Evolutionary conservation across 805 yeast species (phyloP), one percentile per base, ranked within the genome.

Genomic region (Candida parachauliodes): DNA sequence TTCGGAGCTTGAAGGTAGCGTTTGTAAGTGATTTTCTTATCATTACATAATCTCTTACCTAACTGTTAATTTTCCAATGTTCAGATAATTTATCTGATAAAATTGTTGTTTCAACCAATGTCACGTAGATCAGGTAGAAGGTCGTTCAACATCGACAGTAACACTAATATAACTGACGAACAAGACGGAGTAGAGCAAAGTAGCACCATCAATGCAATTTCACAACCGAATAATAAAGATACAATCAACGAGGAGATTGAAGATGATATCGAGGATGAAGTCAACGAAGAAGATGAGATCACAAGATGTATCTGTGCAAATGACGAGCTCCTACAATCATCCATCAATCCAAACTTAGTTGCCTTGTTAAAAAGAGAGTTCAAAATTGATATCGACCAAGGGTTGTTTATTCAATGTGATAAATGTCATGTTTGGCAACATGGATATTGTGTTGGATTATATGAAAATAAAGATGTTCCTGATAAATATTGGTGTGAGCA

Each of bases 381-480:
- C 45, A 53, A 47, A 33, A 62, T 68, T 39, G 61, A 61, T 37
- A 52, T 60, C 34, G 79, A 75, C 41, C 63, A 70, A 14, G 93
- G 91, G 2, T 68, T 83, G 35, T 84, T 76, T 54, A 84, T 84
- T 47, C 93, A 84, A 52, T 84, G 94, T 70, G 98, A 93, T 52
- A 73, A 75, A 45, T 91, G 98, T 64, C 79, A 86, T 14, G 96
- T 83, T 6, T 91, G 98, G 98, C 98, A 91, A 60, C 98, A 91
- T 58, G 98, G 97, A 2, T 87, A 72, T 62, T 91, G 98, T 67
- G 96, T 91, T 25, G 95, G 96, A 1, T 78, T 91, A 41, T 70
- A 70, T 38, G 79, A 77, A 35, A 87, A 81, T 44, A 78, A 76
- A 10, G 81, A 77, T 34, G 86, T 88, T 2, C 96, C 97, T 3